These are phyloP conservation scores for Trichoderma asperelloides DNA, from an alignment of 495 filamentous ascomycete species.

Conservation along the genomic window DNA sequence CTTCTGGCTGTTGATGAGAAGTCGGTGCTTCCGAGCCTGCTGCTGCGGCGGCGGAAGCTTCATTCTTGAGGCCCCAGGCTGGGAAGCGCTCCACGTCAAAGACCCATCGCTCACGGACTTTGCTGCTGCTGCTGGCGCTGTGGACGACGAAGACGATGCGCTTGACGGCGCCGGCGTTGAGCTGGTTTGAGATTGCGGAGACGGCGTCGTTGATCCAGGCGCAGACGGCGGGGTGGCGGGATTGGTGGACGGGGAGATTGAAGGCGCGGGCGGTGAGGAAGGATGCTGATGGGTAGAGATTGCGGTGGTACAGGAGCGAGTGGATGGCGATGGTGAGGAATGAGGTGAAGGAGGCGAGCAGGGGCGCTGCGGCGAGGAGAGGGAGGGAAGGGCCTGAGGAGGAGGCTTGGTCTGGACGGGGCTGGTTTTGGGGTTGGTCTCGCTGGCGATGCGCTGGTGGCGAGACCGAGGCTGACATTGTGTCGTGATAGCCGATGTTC, in stretches of 20 bases:
- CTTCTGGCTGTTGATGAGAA: not conserved
- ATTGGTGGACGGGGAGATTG: slow-evolving; percentile 84
- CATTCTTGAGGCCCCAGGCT: slow-evolving; percentile 29
- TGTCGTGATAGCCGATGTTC: not conserved
- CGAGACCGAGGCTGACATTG: not conserved
- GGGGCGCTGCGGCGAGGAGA: slow-evolving; percentile 27
- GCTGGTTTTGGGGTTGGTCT: slow-evolving; percentile 4
- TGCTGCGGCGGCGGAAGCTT: not conserved
- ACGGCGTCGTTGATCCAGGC: slow-evolving; percentile 83
- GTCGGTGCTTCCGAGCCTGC: not conserved
- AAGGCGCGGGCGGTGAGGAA: slow-evolving; percentile 79
- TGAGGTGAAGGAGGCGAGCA: slow-evolving; percentile 53
- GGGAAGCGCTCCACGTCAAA: slow-evolving; percentile 78
- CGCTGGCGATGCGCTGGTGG: not conserved
- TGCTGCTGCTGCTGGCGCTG: slow-evolving; percentile 11
- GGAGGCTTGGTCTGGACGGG: not conserved
- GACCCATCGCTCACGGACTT: slow-evolving; percentile 70
- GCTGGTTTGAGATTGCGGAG: slow-evolving; percentile 61
- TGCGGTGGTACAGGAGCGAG: slow-evolving; percentile 82
- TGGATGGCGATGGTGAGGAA: slow-evolving; percentile 88
- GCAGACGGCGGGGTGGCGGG: slow-evolving; percentile 83
- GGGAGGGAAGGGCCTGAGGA: slow-evolving; percentile 17
- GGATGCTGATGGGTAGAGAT: slow-evolving; percentile 69
- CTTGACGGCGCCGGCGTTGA: slow-evolving; percentile 47
- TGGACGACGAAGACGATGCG: slow-evolving; percentile 37